phyloP scores from a whole-genome alignment of 2,329 filamentous ascomycete genomes.

The Fusarium cyanostomum region DNA sequence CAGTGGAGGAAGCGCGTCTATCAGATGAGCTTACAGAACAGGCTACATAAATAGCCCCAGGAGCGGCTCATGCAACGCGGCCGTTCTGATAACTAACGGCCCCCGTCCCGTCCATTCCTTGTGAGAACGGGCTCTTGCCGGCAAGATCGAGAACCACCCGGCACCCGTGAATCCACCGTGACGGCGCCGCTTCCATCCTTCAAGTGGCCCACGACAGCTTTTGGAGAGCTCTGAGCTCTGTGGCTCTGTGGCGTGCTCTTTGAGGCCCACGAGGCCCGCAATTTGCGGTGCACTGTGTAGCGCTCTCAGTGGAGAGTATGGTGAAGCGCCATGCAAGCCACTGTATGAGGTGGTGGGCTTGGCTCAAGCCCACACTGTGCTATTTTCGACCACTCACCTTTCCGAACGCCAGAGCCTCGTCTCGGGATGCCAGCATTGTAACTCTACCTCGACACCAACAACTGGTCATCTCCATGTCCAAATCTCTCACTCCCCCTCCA shows the following conservation, averaged over 20 bases:
- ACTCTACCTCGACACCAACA: conserved; percentile 35
- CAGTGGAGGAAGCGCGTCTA: too few relatives aligned
- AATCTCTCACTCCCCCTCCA: conserved; percentile 38
- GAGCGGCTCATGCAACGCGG: conserved; percentile 11
- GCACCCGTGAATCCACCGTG: background rate
- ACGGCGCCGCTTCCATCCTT: background rate
- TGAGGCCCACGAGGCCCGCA: conserved; percentile 25
- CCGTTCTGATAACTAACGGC: conserved; percentile 1
- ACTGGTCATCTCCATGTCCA: conserved; percentile 26
- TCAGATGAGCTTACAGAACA: too few relatives aligned
- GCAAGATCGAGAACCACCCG: too few relatives aligned
- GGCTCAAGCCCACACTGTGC: conserved; percentile 19
- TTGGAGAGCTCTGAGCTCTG: conserved; percentile 1
- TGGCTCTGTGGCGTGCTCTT: conserved; percentile 3
- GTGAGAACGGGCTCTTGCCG: too few relatives aligned
- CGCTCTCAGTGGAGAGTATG: conserved; percentile 10
- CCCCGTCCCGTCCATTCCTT: too few relatives aligned
- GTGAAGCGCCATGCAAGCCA: background rate
- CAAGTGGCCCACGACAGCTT: background rate
- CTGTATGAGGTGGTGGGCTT: background rate
- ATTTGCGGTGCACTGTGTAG: conserved; percentile 13
- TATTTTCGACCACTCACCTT: conserved; percentile 19
- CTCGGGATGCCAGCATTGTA: conserved; percentile 21
- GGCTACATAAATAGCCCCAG: conserved; percentile 8
- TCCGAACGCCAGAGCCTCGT: conserved; percentile 24